A percentile compares a stretch with the other conserved stretches of the same genome.
These are phyloP conservation scores for Fusarium sp. DNA, from an alignment of 2,329 filamentous ascomycete genomes.

Conservation along the genomic window DNA sequence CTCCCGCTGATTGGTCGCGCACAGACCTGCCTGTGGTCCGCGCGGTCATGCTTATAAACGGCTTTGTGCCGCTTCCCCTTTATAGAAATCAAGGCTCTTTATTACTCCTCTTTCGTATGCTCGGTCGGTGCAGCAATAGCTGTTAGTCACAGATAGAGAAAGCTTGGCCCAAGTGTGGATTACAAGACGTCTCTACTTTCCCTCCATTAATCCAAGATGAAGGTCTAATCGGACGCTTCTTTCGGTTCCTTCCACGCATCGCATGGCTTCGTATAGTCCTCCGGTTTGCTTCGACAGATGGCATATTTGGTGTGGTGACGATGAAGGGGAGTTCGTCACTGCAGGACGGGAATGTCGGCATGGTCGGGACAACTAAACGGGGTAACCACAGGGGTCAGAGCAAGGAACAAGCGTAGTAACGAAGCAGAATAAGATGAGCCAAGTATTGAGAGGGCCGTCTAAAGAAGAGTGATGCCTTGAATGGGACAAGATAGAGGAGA, in stretches of 20 bases:
- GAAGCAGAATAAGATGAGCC: rapidly evolving
- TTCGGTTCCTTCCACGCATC: background rate
- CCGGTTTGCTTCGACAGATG: background rate
- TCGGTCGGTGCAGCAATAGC: no score
- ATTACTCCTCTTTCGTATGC: no score
- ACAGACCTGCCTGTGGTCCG: no score
- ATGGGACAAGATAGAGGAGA: background rate
- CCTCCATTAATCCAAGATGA: background rate
- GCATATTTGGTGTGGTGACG: background rate
- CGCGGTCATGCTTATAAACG: no score
- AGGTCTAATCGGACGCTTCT: background rate
- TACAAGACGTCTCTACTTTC: background rate
- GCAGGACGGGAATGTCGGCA: background rate
- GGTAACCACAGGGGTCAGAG: background rate
- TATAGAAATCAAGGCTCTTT: no score
- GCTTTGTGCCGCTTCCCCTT: no score
- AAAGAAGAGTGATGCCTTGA: background rate
- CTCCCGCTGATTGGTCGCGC: no score
- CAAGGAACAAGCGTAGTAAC: background rate
- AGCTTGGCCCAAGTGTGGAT: background rate
- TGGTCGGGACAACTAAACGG: background rate
- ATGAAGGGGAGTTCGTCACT: background rate
- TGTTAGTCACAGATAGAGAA: no score
- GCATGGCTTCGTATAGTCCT: background rate
- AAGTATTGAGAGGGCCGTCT: background rate